Base-by-base conservation (phyloP, 352 stramenopile genomes). In the Elongisporangium prolatum region DNA sequence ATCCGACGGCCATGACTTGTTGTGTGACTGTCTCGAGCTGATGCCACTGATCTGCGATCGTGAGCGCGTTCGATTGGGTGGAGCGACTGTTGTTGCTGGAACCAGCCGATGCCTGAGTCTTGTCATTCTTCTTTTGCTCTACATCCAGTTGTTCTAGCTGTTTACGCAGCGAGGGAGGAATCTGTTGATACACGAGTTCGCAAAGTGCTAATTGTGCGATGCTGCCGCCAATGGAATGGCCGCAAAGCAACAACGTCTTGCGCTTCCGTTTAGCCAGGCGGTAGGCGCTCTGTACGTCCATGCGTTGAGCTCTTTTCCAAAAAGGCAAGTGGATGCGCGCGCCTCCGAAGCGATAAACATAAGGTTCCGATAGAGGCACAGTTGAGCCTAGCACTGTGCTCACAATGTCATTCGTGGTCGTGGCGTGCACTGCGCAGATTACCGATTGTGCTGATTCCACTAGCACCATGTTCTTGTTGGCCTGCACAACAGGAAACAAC, bases 211-310 rank as follows among this genome's bases (percentile, higher is more conserved):
- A 50, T 37, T 93, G 82, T 14, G 86, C 86, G 62, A 93, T 88
- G 56, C 86, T 93, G 8, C 86, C 86, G 16, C 76, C 80, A 49
- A 91, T 88, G n/a, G 86, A 93, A 50, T 95, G 86, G 2, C 86
- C 86, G 54, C 83, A 91, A 16, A 95, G 59, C 24, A 95, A 38
- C 49, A 95, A 57, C 51, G 71, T 80, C 57, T 95, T 95, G 47
- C 77, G 74, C 4, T 56, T 54, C 13, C 69, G 67, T 17, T 69
- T 70, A 25, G 80, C 79, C 51, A 77, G 66, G 18, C 67, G 63
- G 56, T 88, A 70, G 20, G 88, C 68, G 0, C 69, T 61, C 17
- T 82, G 62, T 44, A 90, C 61, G 47, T 84, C 68, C 17, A 95
- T 62, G 53, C 74, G 74, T 63, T 86, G 68, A 13, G 75, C 77